Conservation (phyloP, 2,329 filamentous ascomycete species). For the Phialophora macrospora region DNA sequence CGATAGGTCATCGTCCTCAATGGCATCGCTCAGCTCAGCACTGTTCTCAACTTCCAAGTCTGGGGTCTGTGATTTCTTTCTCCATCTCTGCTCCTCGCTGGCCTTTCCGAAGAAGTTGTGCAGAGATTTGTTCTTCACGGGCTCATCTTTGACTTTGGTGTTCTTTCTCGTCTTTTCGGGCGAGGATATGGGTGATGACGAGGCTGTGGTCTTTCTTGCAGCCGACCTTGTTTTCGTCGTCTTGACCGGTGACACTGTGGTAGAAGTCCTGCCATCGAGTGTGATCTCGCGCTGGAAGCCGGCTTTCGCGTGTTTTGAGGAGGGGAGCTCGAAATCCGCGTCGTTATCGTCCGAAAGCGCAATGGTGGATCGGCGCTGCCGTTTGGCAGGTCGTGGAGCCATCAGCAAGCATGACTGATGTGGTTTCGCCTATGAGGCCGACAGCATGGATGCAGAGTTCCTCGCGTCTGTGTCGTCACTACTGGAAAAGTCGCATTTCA, state of each 20-base stretch:
- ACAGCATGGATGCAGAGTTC: neutral
- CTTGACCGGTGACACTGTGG: constrained; percentile 27
- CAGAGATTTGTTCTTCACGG: constrained; percentile 44
- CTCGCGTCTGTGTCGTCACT: neutral
- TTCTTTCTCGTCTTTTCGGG: constrained; percentile 44
- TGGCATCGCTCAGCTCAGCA: constrained; percentile 40
- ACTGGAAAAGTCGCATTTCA: neutral
- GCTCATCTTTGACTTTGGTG: constrained; percentile 29
- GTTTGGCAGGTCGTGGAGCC: constrained; percentile 39
- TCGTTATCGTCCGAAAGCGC: constrained; percentile 37
- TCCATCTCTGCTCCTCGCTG: constrained; percentile 49
- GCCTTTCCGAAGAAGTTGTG: constrained; percentile 50
- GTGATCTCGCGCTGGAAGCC: constrained; percentile 32
- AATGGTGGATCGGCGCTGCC: constrained; percentile 38
- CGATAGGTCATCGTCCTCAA: constrained; percentile 43
- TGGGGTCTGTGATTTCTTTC: constrained; percentile 40
- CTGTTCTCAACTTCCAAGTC: constrained; percentile 30
- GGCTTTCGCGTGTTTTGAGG: constrained; percentile 20
- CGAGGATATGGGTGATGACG: constrained; percentile 41
- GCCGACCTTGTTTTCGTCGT: constrained; percentile 18
- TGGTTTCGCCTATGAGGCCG: neutral
- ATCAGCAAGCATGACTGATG: constrained; percentile 33
- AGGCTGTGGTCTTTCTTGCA: constrained; percentile 18
- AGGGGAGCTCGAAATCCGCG: constrained; percentile 20
- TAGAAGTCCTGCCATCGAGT: constrained; percentile 32